These are phyloP conservation scores for Nicotiana attenuata DNA, from an alignment of 257 asterid genomes.

Conservation along the genomic window DNA sequence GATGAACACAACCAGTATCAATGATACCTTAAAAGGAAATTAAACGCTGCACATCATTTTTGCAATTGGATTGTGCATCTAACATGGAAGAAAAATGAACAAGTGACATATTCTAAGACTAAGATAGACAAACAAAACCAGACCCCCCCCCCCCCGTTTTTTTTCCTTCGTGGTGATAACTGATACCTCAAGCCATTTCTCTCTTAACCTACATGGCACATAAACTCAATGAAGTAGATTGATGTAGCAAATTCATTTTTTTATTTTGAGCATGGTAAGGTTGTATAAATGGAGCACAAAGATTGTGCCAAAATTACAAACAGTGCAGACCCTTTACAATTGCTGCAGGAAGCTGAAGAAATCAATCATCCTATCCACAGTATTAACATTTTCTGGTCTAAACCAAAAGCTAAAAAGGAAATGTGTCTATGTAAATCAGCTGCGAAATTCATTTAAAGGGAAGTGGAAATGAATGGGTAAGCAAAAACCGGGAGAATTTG, in stretches of 20 bases:
- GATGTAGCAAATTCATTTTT: no score
- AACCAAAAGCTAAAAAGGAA: no score
- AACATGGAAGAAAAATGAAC: conserved; percentile 8
- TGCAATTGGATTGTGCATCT: neutral
- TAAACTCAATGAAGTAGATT: no score
- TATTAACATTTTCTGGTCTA: no score
- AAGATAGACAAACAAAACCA: neutral
- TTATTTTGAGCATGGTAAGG: no score
- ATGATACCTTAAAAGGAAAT: neutral
- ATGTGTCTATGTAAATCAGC: no score
- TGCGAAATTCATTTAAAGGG: neutral
- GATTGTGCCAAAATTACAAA: no score
- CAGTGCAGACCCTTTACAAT: no score
- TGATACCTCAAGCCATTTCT: neutral
- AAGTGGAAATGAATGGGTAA: neutral
- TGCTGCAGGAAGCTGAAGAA: no score
- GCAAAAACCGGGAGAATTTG: neutral
- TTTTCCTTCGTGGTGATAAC: neutral
- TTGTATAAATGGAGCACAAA: no score
- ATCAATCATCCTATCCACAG: no score
- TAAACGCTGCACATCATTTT: neutral
- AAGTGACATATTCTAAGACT: neutral
- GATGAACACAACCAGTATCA: neutral
- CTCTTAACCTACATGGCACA: neutral
- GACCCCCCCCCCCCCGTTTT: neutral